These are phyloP conservation scores for Kazachstania psychrophila DNA, from an alignment of 805 yeast genomes.

Conservation along the genomic window DNA sequence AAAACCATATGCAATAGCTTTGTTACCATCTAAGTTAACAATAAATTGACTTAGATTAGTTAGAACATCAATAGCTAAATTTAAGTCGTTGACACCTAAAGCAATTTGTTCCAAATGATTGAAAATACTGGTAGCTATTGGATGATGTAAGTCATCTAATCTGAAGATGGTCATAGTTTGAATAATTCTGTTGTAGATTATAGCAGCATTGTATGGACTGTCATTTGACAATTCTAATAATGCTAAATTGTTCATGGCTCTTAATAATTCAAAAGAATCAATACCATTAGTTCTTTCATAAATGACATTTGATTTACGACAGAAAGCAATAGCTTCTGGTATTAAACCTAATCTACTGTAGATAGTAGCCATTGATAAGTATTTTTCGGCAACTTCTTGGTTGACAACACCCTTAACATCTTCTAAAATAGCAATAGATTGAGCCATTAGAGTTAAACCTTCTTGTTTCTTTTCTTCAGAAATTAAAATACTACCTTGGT, in stretches of 20 bases:
- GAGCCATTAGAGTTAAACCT: conserved; percentile 57
- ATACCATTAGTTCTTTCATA: conserved; percentile 74
- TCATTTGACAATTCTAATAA: conserved; percentile 55
- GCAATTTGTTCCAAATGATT: conserved; percentile 44
- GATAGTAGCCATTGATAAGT: conserved; percentile 54
- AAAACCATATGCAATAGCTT: conserved; percentile 53
- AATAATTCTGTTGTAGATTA: conserved; percentile 51
- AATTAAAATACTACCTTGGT: conserved; percentile 41
- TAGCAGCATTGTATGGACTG: conserved; percentile 51
- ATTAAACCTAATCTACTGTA: conserved; percentile 51
- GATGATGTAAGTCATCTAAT: conserved; percentile 61
- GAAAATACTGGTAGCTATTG: conserved; percentile 56
- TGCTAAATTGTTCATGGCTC: conserved; percentile 67
- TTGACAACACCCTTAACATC: conserved; percentile 79
- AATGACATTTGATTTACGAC: conserved; percentile 61
- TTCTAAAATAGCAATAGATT: conserved; percentile 64
- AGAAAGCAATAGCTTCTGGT: conserved; percentile 51
- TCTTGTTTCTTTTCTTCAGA: conserved; percentile 36
- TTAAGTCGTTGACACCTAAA: conserved; percentile 45
- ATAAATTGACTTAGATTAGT: conserved; percentile 46
- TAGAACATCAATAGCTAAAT: conserved; percentile 47
- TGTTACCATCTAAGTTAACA: conserved; percentile 43
- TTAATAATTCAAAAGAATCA: conserved; percentile 68
- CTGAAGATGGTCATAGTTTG: conserved; percentile 27
- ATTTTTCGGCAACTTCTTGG: conserved; percentile 65